phyloP scores from a whole-genome alignment of 305 asterid genomes.

The Fraxinus floribunda region DNA sequence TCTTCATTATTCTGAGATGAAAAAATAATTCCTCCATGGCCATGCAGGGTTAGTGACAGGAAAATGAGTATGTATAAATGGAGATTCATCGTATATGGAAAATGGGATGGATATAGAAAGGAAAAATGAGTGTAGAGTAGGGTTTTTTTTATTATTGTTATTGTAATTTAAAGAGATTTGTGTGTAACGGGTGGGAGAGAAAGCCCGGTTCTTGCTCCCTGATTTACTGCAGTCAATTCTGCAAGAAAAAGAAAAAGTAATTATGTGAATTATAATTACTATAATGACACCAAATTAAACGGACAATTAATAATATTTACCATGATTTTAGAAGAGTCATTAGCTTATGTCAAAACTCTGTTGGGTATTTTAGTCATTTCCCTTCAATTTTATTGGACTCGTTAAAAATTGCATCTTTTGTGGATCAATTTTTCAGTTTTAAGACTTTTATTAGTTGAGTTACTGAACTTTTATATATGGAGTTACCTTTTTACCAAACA shows the following conservation, averaged over 20 bases:
- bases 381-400: neutral
- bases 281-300: neutral
- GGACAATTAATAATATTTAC: neutral
- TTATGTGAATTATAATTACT: neutral
- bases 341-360: neutral
- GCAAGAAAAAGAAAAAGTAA: neutral
- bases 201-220: neutral
- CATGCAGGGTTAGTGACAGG: neutral
- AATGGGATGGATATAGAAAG: neutral
- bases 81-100: neutral
- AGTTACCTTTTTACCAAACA: too few species aligned
- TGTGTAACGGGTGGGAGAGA: neutral
- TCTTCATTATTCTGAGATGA: conserved; percentile 18
- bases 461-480: too few species aligned
- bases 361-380: neutral
- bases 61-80: neutral
- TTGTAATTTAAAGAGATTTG: neutral
- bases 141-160: neutral
- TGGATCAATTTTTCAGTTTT: neutral
- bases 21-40: neutral
- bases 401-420: neutral
- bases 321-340: neutral
- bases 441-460: neutral
- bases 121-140: neutral
- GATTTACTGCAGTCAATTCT: neutral